A percentile compares a stretch with the other conserved stretches of the same genome.
phyloP scores from a whole-genome alignment of 2,329 filamentous ascomycete species.

The Nigrospora oryzae region DNA sequence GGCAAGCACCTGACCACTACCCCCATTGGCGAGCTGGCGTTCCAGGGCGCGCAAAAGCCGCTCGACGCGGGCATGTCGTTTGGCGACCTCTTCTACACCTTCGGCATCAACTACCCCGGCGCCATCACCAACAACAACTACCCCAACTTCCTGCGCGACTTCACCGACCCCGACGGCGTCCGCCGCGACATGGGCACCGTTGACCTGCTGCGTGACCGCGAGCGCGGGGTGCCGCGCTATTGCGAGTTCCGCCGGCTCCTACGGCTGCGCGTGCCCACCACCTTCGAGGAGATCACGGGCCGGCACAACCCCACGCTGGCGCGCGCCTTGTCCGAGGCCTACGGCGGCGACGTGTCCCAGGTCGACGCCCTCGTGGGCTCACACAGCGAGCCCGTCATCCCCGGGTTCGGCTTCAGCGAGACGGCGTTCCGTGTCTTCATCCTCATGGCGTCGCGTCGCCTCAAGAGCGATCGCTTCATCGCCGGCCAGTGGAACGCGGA shows the following conservation, averaged over 20 bases:
- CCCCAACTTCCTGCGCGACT: conserved; percentile 29
- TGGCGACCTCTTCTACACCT: conserved; percentile 32
- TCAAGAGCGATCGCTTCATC: conserved; percentile 37
- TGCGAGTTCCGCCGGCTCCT: conserved; percentile 34
- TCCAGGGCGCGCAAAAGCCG: conserved; percentile 22
- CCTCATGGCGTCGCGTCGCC: conserved; percentile 30
- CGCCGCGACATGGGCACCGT: conserved; percentile 33
- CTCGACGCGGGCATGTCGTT: conserved; percentile 20
- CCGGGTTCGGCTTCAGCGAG: conserved; percentile 37
- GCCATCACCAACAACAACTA: conserved; percentile 30
- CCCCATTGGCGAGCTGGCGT: conserved; percentile 21
- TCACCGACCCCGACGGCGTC: conserved; percentile 29
- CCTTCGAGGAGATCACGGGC: conserved; percentile 30
- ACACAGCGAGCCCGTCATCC: conserved; percentile 30
- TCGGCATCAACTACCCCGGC: conserved; percentile 37
- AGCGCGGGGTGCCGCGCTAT: conserved; percentile 36
- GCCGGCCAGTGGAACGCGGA: conserved; percentile 28
- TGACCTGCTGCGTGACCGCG: conserved; percentile 36
- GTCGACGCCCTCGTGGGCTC: conserved; percentile 33
- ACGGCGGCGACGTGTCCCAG: conserved; percentile 28
- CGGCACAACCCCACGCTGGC: conserved; percentile 24
- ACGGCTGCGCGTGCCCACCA: conserved; percentile 23
- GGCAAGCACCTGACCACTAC: conserved; percentile 16
- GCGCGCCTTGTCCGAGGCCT: conserved; percentile 24
- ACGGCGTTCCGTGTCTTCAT: conserved; percentile 38